Conservation (phyloP, 768 basidiomycete genomes). For the Phlegmacium glaucopus region DNA sequence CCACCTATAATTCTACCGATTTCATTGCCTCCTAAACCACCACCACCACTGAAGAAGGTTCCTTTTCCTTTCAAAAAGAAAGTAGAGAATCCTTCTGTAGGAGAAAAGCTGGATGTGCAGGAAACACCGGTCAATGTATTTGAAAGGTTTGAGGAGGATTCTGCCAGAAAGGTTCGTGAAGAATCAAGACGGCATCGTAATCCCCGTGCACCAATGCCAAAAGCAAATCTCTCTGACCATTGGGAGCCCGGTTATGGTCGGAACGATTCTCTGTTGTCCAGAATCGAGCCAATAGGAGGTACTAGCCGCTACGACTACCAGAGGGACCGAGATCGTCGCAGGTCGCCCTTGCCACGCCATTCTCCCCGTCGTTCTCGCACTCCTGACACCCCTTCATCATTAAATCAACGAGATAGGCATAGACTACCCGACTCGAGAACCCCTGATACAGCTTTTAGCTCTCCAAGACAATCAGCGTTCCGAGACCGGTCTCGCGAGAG, state of each 20-base stretch:
- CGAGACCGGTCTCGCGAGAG: slow-evolving; percentile 32
- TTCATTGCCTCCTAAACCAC: slow-evolving; percentile 34
- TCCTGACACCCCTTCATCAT: slow-evolving; percentile 24
- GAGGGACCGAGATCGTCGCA: slow-evolving; percentile 22
- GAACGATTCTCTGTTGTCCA: slow-evolving; percentile 16
- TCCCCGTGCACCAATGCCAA: slow-evolving; percentile 1
- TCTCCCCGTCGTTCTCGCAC: slow-evolving; percentile 37
- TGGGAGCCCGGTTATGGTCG: slow-evolving; percentile 32
- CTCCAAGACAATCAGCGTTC: slow-evolving; percentile 31
- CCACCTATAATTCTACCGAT: slow-evolving; percentile 24
- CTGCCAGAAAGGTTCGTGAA: slow-evolving; percentile 33
- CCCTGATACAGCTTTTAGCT: slow-evolving; percentile 33
- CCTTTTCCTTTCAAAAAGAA: slow-evolving; percentile 78
- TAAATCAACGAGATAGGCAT: slow-evolving; percentile 34
- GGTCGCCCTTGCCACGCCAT: slow-evolving; percentile 25
- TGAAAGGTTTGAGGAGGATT: slow-evolving; percentile 40
- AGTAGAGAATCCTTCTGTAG: slow-evolving; percentile 17
- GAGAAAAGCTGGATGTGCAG: background rate
- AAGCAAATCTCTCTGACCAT: slow-evolving; percentile 26
- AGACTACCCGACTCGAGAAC: slow-evolving; percentile 38
- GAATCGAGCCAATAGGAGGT: slow-evolving; percentile 11
- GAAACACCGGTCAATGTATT: slow-evolving; percentile 11
- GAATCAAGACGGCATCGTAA: slow-evolving; percentile 9
- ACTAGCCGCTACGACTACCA: slow-evolving; percentile 5
- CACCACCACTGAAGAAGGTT: slow-evolving; percentile 37